Percentiles rank a stretch among this genome's conserved stretches.
These are phyloP conservation scores for Kwoniella shandongensis DNA, from an alignment of 768 basidiomycete species.

Conservation along the genomic window DNA sequence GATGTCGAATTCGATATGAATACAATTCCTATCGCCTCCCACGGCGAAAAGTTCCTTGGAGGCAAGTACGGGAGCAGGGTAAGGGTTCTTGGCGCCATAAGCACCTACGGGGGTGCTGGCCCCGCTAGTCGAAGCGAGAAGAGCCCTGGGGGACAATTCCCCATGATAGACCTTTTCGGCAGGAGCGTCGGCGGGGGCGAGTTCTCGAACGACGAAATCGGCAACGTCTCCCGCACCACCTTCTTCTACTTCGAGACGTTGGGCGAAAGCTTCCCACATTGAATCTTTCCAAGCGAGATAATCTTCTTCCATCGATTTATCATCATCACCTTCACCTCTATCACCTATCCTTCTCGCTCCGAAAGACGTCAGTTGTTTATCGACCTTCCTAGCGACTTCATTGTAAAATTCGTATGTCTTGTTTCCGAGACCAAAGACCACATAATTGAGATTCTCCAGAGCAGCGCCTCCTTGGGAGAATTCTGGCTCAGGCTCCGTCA, in stretches of 20 bases:
- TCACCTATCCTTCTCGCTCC: slow-evolving; percentile 83
- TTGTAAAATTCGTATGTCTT: slow-evolving; percentile 89
- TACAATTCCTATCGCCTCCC: slow-evolving; percentile 79
- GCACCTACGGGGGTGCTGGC: slow-evolving; percentile 62
- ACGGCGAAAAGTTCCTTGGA: slow-evolving; percentile 80
- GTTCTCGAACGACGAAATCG: slow-evolving; percentile 87
- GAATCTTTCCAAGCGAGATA: slow-evolving; percentile 98
- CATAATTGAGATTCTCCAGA: slow-evolving; percentile 85
- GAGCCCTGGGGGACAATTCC: slow-evolving; percentile 91
- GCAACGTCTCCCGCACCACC: slow-evolving; percentile 92
- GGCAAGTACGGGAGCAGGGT: slow-evolving; percentile 73
- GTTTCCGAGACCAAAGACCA: slow-evolving; percentile 83
- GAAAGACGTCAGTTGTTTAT: slow-evolving; percentile 69
- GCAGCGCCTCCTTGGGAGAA: slow-evolving; percentile 68
- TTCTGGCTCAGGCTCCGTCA: slow-evolving; percentile 80
- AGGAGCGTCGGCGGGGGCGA: slow-evolving; percentile 60
- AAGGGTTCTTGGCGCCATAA: slow-evolving; percentile 97
- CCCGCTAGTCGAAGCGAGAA: slow-evolving; percentile 74
- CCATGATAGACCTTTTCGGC: slow-evolving; percentile 91
- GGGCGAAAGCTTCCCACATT: slow-evolving; percentile 91
- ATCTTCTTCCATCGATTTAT: slow-evolving; percentile 99
- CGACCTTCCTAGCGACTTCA: slow-evolving; percentile 76
- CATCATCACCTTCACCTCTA: slow-evolving; percentile 94
- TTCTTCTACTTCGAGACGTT: slow-evolving; percentile 83
- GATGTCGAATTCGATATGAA: slow-evolving; percentile 89